phyloP scores from a whole-genome alignment of 192 early-diverging fungal genomes.

The Mycoemilia scoparia region DNA sequence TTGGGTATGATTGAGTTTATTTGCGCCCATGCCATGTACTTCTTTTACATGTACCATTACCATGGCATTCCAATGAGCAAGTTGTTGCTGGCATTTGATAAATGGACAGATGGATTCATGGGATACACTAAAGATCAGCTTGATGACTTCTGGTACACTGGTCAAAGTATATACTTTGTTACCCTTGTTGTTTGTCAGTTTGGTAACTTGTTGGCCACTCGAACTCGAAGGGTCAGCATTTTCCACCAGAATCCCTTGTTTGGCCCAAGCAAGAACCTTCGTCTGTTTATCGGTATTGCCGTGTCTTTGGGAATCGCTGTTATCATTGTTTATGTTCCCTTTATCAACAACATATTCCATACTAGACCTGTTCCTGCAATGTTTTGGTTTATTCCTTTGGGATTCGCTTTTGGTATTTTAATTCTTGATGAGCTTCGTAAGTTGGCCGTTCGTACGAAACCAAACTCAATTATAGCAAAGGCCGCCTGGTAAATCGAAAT shows the following conservation, averaged over 20 bases:
- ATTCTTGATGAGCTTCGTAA: too few relatives aligned
- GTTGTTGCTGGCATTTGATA: conserved; percentile 36
- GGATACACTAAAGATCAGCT: conserved; percentile 33
- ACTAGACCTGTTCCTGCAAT: conserved; percentile 20
- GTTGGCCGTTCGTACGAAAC: too few relatives aligned
- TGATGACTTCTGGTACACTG: conserved; percentile 20
- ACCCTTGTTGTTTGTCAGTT: conserved; percentile 5
- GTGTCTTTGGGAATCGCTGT: not conserved
- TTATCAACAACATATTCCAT: conserved; percentile 11
- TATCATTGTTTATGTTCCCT: conserved; percentile 2
- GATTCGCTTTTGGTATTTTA: too few relatives aligned
- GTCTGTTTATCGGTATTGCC: not conserved
- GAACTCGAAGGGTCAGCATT: too few relatives aligned
- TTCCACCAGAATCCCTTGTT: conserved; percentile 2
- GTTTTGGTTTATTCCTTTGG: conserved; percentile 32
- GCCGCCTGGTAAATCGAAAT: too few relatives aligned
- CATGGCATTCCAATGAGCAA: conserved; percentile 34
- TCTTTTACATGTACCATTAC: conserved; percentile 40
- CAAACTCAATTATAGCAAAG: too few relatives aligned
- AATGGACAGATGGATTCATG: conserved; percentile 34
- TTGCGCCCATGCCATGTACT: conserved; percentile 52
- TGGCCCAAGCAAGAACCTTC: not conserved
- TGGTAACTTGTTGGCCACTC: conserved; percentile 4
- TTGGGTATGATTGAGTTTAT: conserved; percentile 51
- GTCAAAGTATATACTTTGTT: conserved; percentile 36